Conservation (phyloP, 2,329 filamentous ascomycete species). For the Talaromyces sp. region DNA sequence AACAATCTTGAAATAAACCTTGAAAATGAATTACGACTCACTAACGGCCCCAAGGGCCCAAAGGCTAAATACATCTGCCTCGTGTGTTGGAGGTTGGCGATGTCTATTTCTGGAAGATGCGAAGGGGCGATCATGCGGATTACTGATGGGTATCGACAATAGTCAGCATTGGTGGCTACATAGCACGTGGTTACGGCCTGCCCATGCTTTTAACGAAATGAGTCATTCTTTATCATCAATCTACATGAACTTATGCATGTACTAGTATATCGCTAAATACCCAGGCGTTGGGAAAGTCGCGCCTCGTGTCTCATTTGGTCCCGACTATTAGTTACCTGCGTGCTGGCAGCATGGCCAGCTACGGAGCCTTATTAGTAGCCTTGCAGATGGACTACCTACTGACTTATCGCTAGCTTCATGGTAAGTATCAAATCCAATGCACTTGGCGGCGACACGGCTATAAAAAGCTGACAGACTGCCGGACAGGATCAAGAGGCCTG, state of each 20-base stretch:
- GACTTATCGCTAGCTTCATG: neutral
- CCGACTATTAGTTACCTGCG: neutral
- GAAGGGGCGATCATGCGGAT: neutral
- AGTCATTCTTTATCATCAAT: neutral
- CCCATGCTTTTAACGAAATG: neutral
- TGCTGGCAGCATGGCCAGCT: neutral
- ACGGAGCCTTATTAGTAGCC: neutral
- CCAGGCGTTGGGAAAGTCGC: constrained; percentile 4
- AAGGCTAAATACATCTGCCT: neutral
- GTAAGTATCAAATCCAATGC: neutral
- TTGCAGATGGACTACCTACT: neutral
- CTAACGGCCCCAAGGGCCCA: neutral
- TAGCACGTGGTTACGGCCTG: neutral
- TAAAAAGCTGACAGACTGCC: neutral
- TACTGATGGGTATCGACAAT: neutral
- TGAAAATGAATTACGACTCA: neutral
- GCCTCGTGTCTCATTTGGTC: constrained; percentile 6
- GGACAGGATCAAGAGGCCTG: neutral
- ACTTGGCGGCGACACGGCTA: neutral
- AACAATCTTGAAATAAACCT: neutral
- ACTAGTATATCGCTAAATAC: neutral
- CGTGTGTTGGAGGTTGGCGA: neutral
- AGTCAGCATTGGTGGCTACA: neutral
- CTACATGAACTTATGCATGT: neutral
- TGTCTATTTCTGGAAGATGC: constrained; percentile 3